A percentile compares a stretch with the other conserved stretches of the same genome.
phyloP scores from a whole-genome alignment of 371 early-diverging fungal genomes.

The Catenaria anguillulae region DNA sequence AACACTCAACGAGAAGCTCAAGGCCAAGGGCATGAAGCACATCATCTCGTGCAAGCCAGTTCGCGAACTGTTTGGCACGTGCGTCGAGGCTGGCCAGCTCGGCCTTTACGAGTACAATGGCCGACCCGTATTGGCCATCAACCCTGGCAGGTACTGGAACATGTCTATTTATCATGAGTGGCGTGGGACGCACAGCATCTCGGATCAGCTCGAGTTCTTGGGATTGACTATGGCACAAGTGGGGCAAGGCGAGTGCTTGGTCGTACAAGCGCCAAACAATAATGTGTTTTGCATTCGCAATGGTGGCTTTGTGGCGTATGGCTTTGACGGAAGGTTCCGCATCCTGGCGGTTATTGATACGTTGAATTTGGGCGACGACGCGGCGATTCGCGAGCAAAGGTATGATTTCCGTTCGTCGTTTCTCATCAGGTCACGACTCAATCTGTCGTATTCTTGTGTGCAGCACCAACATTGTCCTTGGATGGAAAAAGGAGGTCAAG shows the following conservation, averaged over 20 bases:
- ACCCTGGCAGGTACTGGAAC: conserved; percentile 19
- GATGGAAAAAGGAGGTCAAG: not conserved
- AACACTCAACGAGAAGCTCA: conserved; percentile 18
- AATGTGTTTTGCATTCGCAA: conserved; percentile 20
- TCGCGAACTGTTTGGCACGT: conserved; percentile 12
- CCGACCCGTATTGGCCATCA: conserved; percentile 15
- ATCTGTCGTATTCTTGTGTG: no score
- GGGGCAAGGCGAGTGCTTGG: conserved; percentile 20
- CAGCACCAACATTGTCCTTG: not conserved
- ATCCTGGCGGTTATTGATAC: conserved; percentile 22
- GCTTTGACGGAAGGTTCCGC: conserved; percentile 15
- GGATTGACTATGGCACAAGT: conserved; percentile 20
- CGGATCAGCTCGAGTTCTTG: conserved; percentile 13
- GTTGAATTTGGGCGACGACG: conserved; percentile 15
- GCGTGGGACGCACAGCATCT: conserved; percentile 12
- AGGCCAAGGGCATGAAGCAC: conserved; percentile 9
- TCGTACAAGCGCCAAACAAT: conserved; percentile 19
- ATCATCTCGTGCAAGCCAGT: conserved; percentile 15
- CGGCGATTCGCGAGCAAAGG: conserved; percentile 17
- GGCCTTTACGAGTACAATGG: conserved; percentile 17
- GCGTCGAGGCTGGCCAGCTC: conserved; percentile 18
- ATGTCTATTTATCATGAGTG: conserved; percentile 12
- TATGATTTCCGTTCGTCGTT: no score
- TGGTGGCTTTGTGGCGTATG: conserved; percentile 21
- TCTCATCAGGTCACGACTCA: no score